A percentile compares a stretch with the other conserved stretches of the same genome.
These are phyloP conservation scores for Paramecium sonneborni DNA, from an alignment of 73 alveolate genomes.

Conservation along the genomic window DNA sequence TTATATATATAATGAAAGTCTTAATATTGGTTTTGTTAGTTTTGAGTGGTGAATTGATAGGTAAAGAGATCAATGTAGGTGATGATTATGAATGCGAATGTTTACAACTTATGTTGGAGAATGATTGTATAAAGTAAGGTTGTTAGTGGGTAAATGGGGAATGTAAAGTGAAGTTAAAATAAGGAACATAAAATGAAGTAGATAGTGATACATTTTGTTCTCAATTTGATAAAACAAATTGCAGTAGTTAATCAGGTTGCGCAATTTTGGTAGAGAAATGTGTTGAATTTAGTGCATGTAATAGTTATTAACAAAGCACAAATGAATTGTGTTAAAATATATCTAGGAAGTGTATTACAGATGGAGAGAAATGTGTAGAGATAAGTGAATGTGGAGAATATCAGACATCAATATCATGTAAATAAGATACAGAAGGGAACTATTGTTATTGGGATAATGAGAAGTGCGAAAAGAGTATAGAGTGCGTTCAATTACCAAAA, in stretches of 20 bases:
- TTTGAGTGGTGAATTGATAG: not conserved
- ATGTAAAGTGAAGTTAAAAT: not conserved
- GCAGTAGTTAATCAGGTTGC: not conserved
- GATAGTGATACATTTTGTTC: not conserved
- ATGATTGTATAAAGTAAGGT: not conserved
- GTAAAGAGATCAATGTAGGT: not conserved
- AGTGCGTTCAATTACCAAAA: slow-evolving; percentile 14
- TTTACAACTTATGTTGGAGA: not conserved
- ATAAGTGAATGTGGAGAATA: not conserved
- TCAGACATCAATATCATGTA: not conserved
- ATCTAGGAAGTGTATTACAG: not conserved
- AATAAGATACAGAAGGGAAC: not conserved
- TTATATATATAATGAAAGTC: not conserved
- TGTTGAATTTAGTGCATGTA: slow-evolving; percentile 23
- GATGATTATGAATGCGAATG: not conserved
- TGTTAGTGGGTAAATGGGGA: not conserved
- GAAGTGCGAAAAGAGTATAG: not conserved
- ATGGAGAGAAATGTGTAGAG: slow-evolving; percentile 30
- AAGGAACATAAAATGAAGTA: not conserved
- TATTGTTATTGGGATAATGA: slow-evolving; percentile 36
- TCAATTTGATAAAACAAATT: not conserved
- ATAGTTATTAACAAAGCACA: not conserved
- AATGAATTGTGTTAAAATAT: slow-evolving; percentile 3
- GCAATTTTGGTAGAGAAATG: not conserved
- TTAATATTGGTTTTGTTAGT: not conserved